Base-by-base conservation (phyloP, 306 rosid species). In the Hippophae tibetana region DNA sequence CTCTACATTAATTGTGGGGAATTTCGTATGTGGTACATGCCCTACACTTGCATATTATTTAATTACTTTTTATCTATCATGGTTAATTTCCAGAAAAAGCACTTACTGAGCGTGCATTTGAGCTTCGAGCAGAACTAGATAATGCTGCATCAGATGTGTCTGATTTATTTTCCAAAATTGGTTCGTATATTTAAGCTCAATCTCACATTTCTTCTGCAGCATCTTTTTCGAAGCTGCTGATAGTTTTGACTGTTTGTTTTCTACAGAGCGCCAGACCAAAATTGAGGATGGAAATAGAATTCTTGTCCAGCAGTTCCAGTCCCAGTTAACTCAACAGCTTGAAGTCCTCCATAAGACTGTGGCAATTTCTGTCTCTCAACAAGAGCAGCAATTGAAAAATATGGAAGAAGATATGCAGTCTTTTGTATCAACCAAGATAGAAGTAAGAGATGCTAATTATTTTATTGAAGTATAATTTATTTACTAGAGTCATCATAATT, bases 321-420 rank as follows among this genome's bases (percentile, higher is more conserved):
- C 83, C 64, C 85, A 93, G 65, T 75, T 88, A 77, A 87, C 90
- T 69, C 86, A 79, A 73, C 99, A 88, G 76, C 95, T 93, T 67
- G 95, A 93, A 78, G 66, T 78, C 80, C 71, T 88, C 83, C 97
- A 88, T 74, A 88, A 84, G 95, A 88, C 89, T 5, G 88, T 93
- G 41, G 94, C 99, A 38, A 78, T 83, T 72, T 83, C 99, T 64
- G 95, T 88, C 65, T 84, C 83, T 71, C 86, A 82, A 72, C 95
- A 88, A 68, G 95, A 89, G 77, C 90, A 77, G 77, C 95, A 89
- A 74, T 75, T 93, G 65, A 80, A 78, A 64, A 93, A 75, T 68
- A 92, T 92, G 99, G 99, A 93, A 62, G 87, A 82, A 63, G 94
- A 93, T 73, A 83, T 93, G 95, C 89, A 78, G 68, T 84, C 97